These are phyloP conservation scores for Calocybe gangraenosa DNA, from an alignment of 768 basidiomycete species.

Conservation along the genomic window DNA sequence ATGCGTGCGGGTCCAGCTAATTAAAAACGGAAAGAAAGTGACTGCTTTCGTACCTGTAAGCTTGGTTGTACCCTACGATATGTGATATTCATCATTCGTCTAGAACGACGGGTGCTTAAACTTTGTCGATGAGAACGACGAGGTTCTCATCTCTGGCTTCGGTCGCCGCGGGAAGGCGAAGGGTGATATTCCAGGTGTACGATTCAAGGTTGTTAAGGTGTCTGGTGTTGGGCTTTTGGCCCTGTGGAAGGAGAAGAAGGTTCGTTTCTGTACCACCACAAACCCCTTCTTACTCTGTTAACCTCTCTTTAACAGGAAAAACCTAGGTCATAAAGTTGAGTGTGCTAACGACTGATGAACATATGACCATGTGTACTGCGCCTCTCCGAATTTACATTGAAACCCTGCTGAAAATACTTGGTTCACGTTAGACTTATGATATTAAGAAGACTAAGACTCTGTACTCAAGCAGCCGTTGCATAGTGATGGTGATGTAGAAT, in stretches of 20 bases:
- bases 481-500: slow-evolving; percentile 4
- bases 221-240: slow-evolving; percentile 98
- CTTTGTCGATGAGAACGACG: slow-evolving; percentile 99
- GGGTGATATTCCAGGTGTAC: slow-evolving; percentile 99
- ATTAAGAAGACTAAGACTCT: no score
- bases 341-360: no score
- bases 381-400: slow-evolving; percentile 7
- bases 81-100: neutral
- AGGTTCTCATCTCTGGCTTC: slow-evolving; percentile 99
- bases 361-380: slow-evolving; percentile 14
- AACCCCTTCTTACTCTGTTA: neutral
- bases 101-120: slow-evolving; percentile 97
- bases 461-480: neutral
- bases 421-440: neutral
- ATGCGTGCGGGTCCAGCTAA: slow-evolving; percentile 99
- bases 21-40: slow-evolving; percentile 99
- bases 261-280: slow-evolving; percentile 27
- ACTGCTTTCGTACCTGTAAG: slow-evolving; percentile 98
- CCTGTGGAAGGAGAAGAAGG: slow-evolving; percentile 99
- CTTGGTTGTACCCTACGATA: slow-evolving; percentile 18
- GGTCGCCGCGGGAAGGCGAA: slow-evolving; percentile 99
- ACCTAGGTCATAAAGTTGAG: slow-evolving; percentile 48
- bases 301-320: slow-evolving; percentile 50
- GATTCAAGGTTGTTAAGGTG: slow-evolving; percentile 99
- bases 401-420: neutral